phyloP scores from a whole-genome alignment of 306 rosid species.

The Sindora glabra region DNA sequence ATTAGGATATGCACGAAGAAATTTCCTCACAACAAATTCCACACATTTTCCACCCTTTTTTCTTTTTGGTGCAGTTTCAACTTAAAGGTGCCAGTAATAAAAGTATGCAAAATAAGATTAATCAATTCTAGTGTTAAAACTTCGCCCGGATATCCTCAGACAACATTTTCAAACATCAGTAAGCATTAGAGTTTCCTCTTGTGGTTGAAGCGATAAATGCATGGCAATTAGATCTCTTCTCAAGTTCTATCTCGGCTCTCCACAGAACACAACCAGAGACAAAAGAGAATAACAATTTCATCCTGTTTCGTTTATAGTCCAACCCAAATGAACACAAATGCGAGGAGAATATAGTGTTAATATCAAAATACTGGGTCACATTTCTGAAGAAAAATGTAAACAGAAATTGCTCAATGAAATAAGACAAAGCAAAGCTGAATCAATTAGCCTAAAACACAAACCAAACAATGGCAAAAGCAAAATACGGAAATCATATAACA shows the following conservation, averaged over 20 bases:
- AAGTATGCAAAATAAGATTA: too few species aligned
- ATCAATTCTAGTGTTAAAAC: too few species aligned
- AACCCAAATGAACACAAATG: background rate
- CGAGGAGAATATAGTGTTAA: background rate
- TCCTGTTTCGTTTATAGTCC: too few species aligned
- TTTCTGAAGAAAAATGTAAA: background rate
- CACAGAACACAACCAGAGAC: too few species aligned
- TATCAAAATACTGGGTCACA: background rate
- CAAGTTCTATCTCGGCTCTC: too few species aligned
- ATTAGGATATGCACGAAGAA: background rate
- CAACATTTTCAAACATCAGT: too few species aligned
- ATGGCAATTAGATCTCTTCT: too few species aligned
- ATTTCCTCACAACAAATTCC: background rate
- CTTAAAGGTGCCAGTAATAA: background rate
- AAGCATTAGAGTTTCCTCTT: too few species aligned
- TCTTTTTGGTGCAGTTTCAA: too few species aligned
- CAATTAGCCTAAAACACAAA: background rate
- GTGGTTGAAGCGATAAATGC: too few species aligned
- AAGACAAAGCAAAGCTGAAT: conserved; percentile 1
- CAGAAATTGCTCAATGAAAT: conserved; percentile 29
- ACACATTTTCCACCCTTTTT: background rate
- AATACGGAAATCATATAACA: background rate
- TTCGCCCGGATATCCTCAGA: too few species aligned
- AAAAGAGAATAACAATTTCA: too few species aligned
- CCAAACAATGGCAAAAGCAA: background rate